Evolutionary conservation across 2,329 filamentous ascomycete species (phyloP), one percentile per base, ranked within the genome.

Genomic region (Lasiodiplodia theobromae): DNA sequence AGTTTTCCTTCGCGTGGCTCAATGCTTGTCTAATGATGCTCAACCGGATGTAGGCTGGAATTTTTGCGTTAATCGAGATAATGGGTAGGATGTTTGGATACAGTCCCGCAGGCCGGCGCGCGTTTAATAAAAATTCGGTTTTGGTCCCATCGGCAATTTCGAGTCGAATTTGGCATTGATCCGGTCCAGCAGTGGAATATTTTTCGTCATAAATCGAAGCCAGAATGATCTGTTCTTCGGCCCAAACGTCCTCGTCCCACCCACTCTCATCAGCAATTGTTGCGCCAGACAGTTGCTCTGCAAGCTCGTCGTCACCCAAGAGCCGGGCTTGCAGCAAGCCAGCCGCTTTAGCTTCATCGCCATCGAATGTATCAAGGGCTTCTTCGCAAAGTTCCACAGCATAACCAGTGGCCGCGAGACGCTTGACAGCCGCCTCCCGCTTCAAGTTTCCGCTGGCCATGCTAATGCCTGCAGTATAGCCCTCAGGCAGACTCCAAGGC

Each of bases 31-130:
- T 91, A 74, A 96, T 88, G 47, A 97, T 90, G 75, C 94, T 97
- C 12, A 99, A 85, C 70, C 95, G 92, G 75, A 98, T 96, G 75
- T 99, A 97, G 3, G 96, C 93, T 23, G 96, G 96, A 14, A 98
- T 86, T 12, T 88, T 81, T 14, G 82, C 81, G 64, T 87, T 87
- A 38, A 97, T 85, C 2, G 90, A 88, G 44, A 97, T 82, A 11
- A 96, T 86, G 1, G 90, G 84, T 82, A 88, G 79, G 78, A 87
- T 74, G 74, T 85, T 79, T 0, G 96, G 96, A 78, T 98, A 99
- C 58, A 86, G 78, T 16, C 77, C 84, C 3, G 86, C 86, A 1
- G 93, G 89, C 72, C 87, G 91, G 69, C 92, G 89, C 70, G 95
- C 89, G 74, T 93, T 91, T 64, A 90, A 79, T 1, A 79, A 77